Evolutionary conservation across 2,329 filamentous ascomycete genomes (phyloP), one percentile per base, ranked within the genome.

Genomic region (Alternaria conjuncta): DNA sequence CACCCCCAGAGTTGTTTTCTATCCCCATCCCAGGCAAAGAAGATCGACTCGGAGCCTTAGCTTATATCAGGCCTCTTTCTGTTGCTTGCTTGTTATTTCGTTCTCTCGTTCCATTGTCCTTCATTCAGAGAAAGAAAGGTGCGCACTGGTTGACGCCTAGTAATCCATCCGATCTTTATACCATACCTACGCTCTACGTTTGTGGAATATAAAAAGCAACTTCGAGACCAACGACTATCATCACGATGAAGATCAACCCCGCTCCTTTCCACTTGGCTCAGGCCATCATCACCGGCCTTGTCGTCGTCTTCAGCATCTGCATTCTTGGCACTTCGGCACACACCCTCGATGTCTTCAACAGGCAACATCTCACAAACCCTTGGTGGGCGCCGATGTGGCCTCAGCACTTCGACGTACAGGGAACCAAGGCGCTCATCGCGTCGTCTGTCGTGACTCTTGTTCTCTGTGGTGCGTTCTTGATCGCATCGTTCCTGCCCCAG

Each of bases 371-470:
- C 8, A 76, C 76, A 25, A 84, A 84, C 66, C 79, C 80, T 23
- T 85, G 83, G 82, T 84, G 83, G 78, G 73, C 84, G 5, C 82
- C 82, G 2, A 67, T 85, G 45, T 85, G 83, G 83, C 80, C 79
- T 1, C 77, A 80, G 10, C 83, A 85, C 69, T 85, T 85, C 66
- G 79, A 84, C 45, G 78, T 78, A 2, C 73, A 78, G 18, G 82
- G 83, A 15, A 80, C 84, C 5, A 79, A 81, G 32, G 76, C 76
- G 0, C 63, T 83, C 13, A 74, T 84, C 32, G 83, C 79, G 1
- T 79, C 80, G 3, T 73, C 76, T 1, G 75, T 75, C 0, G 74
- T 79, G 1, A 75, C 82, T 1, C 47, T 83, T 2, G 64, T 83
- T 1, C 66, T 84, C n/a, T 83, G 81, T 12, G 61, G 70, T 20